Evolutionary conservation across 345 rosid species (phyloP), one percentile per base, ranked within the genome.

Genomic region (Eucalyptus coolabah): DNA sequence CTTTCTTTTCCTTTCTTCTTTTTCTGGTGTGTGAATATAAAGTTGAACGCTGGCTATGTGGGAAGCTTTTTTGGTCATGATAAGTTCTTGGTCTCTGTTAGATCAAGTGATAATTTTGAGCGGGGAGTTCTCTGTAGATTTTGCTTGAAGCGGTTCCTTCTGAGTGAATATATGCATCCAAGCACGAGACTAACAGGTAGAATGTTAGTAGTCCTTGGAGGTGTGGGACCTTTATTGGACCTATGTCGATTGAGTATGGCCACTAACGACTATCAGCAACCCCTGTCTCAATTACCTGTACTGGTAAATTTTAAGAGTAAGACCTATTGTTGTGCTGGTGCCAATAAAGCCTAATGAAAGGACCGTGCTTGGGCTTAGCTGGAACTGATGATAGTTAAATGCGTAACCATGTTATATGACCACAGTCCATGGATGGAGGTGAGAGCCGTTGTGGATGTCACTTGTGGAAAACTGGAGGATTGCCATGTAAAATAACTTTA

Each of bases 1-100:
- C 1, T 7, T 7, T 1, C 7, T 2, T 19, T 4, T 19, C 2
- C 4, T 4, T 53, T 7, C 1, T 1, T 24, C 6, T 77, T 77
- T 77, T 21, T 4, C 2, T 77, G 28, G 45, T 21, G 24, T 21
- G 47, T 37, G 9, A 77, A 21, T 77, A 40, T 77, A 34, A 69
- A 69, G 81, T 69, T 69, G 81, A 69, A 69, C 19, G 81, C 5
- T 69, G 80, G 81, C 44, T 69, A 17, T 18, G 37, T 69, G 44
- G 44, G 81, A 34, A 69, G 4, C 81, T 69, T n/a, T 32, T 8
- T 40, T 1, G 2, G 37, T 40, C 21, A 4, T 4, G 77, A 4
- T 69, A 77, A 69, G 83, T 77, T 37, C 28, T 77, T 77, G 83
- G 28, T 77, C 83, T 77, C 83, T 19, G 12, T 77, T 37, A 37